Evolutionary conservation across 2,329 filamentous ascomycete genomes (phyloP).

Genomic region (Bipolaris victoriae): DNA sequence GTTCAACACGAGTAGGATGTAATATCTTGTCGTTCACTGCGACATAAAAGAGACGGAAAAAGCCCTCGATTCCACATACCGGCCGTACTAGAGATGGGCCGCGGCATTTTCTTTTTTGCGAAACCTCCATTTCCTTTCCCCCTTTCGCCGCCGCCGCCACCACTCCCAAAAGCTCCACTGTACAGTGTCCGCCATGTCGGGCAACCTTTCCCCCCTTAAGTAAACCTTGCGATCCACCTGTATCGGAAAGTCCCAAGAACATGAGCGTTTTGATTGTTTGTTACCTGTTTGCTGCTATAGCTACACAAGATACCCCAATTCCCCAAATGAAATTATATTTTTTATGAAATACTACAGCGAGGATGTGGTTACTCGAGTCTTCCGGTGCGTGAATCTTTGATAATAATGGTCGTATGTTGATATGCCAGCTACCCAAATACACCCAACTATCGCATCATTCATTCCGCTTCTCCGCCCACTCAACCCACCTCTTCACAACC

Average conservation of each 20-base stretch:
- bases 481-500: slow-evolving; percentile 82
- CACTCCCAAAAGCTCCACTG: slow-evolving; percentile 24
- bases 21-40: slow-evolving; percentile 4
- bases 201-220: slow-evolving; percentile 11
- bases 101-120: slow-evolving; percentile 4
- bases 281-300: slow-evolving; percentile 23
- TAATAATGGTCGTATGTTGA: neutral
- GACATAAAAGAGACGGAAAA: slow-evolving; percentile 32
- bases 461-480: slow-evolving; percentile 69
- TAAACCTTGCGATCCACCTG: slow-evolving; percentile 5
- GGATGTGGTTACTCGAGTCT: neutral
- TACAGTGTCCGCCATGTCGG: slow-evolving; percentile 37
- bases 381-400: neutral
- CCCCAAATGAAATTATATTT: slow-evolving; percentile 25
- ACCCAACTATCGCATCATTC: slow-evolving; percentile 3
- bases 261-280: slow-evolving; percentile 12
- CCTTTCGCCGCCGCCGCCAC: slow-evolving; percentile 4
- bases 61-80: slow-evolving; percentile 2
- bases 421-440: neutral
- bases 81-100: slow-evolving; percentile 11
- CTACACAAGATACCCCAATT: slow-evolving; percentile 41
- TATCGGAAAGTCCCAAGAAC: slow-evolving; percentile 5
- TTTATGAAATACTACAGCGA: neutral
- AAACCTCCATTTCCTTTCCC: slow-evolving; percentile 6
- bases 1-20: slow-evolving; percentile 33